A percentile compares a stretch with the other conserved stretches of the same genome.
Conservation (phyloP, 306 rosid genomes). For the Prunus davidiana region DNA sequence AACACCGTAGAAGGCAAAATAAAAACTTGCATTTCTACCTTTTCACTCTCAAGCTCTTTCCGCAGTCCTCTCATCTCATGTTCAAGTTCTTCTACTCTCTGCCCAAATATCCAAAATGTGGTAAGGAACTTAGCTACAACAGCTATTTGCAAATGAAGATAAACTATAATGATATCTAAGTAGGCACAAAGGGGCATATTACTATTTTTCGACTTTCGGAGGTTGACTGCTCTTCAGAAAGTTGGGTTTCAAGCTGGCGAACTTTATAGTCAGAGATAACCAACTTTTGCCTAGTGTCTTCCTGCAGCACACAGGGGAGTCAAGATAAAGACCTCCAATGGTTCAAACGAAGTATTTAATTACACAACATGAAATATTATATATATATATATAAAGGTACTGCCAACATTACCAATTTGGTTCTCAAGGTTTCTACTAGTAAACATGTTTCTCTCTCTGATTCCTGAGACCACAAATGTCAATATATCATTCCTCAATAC, state of each 20-base stretch:
- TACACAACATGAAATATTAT: conserved; percentile 3
- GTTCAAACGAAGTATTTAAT: conserved; percentile 14
- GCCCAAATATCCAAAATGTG: conserved; percentile 34
- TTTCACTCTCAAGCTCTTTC: conserved; percentile 85
- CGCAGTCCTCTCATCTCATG: conserved; percentile 51
- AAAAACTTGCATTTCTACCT: conserved; percentile 59
- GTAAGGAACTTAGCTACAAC: conserved; percentile 20
- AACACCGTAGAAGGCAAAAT: conserved; percentile 2
- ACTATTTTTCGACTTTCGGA: conserved; percentile 65
- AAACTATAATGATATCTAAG: conserved; percentile 9
- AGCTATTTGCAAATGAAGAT: conserved; percentile 24
- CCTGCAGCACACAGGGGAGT: conserved; percentile 53
- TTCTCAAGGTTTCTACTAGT: conserved; percentile 77
- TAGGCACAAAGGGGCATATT: conserved; percentile 8
- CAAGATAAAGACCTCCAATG: conserved; percentile 9
- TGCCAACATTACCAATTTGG: conserved; percentile 65
- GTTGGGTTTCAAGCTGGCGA: conserved; percentile 82
- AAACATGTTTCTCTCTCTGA: conserved; percentile 67
- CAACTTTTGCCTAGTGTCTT: conserved; percentile 79
- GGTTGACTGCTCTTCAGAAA: conserved; percentile 59
- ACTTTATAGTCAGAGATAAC: conserved; percentile 73
- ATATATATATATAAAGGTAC: not conserved
- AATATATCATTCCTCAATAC: conserved; percentile 13
- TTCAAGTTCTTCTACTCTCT: conserved; percentile 80
- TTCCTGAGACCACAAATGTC: conserved; percentile 53